Conservation (phyloP, 108 stramenopile genomes). For the Epithemia pelagica region DNA sequence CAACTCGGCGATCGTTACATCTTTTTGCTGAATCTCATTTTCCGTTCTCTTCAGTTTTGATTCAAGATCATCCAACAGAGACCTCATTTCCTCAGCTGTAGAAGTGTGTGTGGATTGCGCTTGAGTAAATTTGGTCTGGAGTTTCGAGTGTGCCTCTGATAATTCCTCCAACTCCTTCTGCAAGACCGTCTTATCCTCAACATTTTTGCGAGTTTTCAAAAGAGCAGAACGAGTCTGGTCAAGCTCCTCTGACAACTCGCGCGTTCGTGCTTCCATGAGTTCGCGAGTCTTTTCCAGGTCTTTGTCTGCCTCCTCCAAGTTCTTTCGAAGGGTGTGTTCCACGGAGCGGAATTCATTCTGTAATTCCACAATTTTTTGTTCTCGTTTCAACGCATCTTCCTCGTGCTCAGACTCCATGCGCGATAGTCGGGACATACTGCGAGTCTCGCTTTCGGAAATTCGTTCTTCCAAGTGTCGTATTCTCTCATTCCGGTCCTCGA, state of each 20-base stretch:
- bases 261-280: conserved; percentile 5
- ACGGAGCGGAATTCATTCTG: neutral
- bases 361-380: neutral
- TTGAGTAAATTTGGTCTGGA: neutral
- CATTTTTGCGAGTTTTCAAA: neutral
- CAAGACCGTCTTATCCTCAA: neutral
- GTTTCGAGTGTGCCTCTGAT: neutral
- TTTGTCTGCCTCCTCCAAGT: neutral
- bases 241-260: neutral
- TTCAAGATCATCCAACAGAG: conserved; percentile 1
- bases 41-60: conserved; percentile 13
- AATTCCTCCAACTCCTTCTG: conserved; percentile 2
- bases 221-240: conserved; percentile 2
- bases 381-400: neutral
- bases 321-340: neutral
- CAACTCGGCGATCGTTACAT: conserved; percentile 10
- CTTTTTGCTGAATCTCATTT: conserved; percentile 12
- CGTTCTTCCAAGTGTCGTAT: neutral
- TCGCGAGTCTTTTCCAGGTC: neutral
- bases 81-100: neutral
- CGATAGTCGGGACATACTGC: neutral
- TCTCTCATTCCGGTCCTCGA: conserved; percentile 2
- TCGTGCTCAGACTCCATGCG: neutral
- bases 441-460: neutral
- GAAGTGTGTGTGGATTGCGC: neutral